Evolutionary conservation across 2,329 filamentous ascomycete genomes (phyloP).

Genomic region (Fusarium praegraminearum): DNA sequence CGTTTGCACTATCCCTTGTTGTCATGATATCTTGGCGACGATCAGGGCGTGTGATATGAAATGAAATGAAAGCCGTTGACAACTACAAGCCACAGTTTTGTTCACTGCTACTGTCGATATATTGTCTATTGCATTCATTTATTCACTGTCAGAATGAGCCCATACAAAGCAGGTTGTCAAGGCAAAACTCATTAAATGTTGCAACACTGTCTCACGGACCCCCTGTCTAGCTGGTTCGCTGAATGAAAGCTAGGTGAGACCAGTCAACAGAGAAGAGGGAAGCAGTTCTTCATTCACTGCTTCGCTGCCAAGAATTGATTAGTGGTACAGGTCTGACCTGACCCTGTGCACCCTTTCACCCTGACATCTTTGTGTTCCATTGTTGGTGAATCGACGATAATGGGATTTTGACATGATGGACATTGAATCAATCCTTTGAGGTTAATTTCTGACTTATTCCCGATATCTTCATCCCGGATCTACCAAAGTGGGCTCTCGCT

Average conservation of each 20-base stretch:
- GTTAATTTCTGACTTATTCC: constrained; percentile 20
- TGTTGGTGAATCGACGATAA: constrained; percentile 8
- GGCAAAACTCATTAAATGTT: constrained; percentile 27
- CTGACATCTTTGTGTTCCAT: constrained; percentile 10
- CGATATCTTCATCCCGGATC: constrained; percentile 25
- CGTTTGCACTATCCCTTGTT: constrained; percentile 28
- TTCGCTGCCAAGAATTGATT: constrained; percentile 30
- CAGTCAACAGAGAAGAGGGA: constrained; percentile 2
- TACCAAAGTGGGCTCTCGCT: constrained; percentile 18
- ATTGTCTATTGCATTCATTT: constrained; percentile 17
- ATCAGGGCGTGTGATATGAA: constrained; percentile 5
- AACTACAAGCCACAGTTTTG: constrained; percentile 25
- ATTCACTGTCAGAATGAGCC: constrained; percentile 10
- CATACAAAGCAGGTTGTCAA: constrained; percentile 35
- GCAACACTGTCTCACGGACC: constrained; percentile 32
- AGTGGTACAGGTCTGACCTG: constrained; percentile 23
- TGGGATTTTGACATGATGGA: constrained; percentile 8
- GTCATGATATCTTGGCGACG: constrained; percentile 30
- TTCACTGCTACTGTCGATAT: neutral
- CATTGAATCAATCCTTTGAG: constrained; percentile 4
- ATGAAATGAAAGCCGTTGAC: constrained; percentile 21
- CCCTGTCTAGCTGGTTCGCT: constrained; percentile 27
- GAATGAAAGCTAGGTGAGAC: constrained; percentile 29
- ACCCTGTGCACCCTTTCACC: constrained; percentile 18
- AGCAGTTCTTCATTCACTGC: neutral